Percentiles rank a stretch among this genome's conserved stretches.
Conservation (phyloP, 768 basidiomycete genomes). For the Lepiota venenata region DNA sequence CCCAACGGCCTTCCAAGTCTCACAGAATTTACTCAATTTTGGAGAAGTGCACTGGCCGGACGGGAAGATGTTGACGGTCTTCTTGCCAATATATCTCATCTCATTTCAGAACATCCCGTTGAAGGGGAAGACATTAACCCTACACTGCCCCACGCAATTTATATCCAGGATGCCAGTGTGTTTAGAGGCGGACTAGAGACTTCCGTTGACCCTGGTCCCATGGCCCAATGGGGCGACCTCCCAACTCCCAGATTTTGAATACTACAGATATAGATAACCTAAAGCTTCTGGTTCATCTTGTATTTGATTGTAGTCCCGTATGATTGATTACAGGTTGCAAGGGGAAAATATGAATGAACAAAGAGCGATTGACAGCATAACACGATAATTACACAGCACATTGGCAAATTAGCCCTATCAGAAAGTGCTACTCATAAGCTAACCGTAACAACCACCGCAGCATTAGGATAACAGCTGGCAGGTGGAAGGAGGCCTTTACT, state of each 20-base stretch:
- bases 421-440: background rate
- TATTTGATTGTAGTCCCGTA: no score
- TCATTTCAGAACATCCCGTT: slow-evolving; percentile 57
- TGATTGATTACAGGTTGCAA: slow-evolving; percentile 1
- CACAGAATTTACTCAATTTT: slow-evolving; percentile 62
- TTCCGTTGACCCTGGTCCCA: slow-evolving; percentile 58
- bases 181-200: slow-evolving; percentile 62
- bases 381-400: slow-evolving; percentile 10
- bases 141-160: slow-evolving; percentile 45
- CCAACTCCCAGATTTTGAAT: slow-evolving; percentile 53
- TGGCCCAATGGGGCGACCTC: slow-evolving; percentile 75
- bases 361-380: slow-evolving; percentile 13
- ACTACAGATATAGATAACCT: background rate
- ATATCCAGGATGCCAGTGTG: slow-evolving; percentile 58
- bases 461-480: background rate
- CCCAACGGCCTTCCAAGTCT: slow-evolving; percentile 56
- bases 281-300: background rate
- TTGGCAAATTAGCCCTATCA: slow-evolving; percentile 1
- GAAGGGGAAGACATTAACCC: slow-evolving; percentile 47
- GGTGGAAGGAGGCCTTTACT: slow-evolving; percentile 7
- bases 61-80: slow-evolving; percentile 42
- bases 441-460: background rate
- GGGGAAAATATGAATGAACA: background rate
- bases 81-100: slow-evolving; percentile 48
- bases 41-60: slow-evolving; percentile 43